phyloP scores from a whole-genome alignment of 495 filamentous ascomycete genomes.

The Talaromyces wortmannii region DNA sequence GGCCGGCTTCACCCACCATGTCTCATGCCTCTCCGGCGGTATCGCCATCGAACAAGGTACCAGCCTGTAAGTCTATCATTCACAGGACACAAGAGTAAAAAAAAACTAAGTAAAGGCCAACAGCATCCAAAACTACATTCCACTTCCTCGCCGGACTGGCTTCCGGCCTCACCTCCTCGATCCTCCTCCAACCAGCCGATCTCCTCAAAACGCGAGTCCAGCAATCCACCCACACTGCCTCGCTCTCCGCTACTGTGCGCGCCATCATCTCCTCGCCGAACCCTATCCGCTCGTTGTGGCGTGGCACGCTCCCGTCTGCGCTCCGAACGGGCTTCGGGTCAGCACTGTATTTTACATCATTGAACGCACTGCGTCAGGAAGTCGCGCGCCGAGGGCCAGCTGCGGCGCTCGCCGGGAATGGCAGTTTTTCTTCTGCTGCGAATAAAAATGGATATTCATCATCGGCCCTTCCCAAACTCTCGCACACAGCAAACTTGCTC shows the following conservation, averaged over 20 bases:
- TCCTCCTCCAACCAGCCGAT: slow-evolving; percentile 91
- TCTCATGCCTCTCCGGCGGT: neutral
- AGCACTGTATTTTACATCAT: slow-evolving; percentile 86
- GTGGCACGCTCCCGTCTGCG: slow-evolving; percentile 84
- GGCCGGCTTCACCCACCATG: neutral
- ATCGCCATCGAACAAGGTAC: neutral
- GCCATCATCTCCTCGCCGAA: slow-evolving; percentile 54
- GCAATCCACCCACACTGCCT: slow-evolving; percentile 46
- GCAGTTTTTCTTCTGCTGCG: neutral
- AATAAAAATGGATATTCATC: slow-evolving; percentile 36
- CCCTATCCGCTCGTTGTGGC: slow-evolving; percentile 78
- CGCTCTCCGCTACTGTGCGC: slow-evolving; percentile 64
- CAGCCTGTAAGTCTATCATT: neutral
- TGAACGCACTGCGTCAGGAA: slow-evolving; percentile 73
- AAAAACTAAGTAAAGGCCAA: neutral
- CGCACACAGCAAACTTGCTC: slow-evolving; percentile 75
- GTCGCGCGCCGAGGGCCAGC: slow-evolving; percentile 39
- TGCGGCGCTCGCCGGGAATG: slow-evolving; percentile 14
- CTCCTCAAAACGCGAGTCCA: slow-evolving; percentile 95
- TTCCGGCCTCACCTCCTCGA: slow-evolving; percentile 79
- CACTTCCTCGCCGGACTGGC: slow-evolving; percentile 86
- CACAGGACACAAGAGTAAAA: neutral
- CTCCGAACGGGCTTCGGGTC: slow-evolving; percentile 89
- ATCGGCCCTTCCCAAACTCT: slow-evolving; percentile 76
- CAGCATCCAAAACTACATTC: slow-evolving; percentile 50